Conservation (phyloP, 345 rosid genomes). For the Salix koriyanagi region DNA sequence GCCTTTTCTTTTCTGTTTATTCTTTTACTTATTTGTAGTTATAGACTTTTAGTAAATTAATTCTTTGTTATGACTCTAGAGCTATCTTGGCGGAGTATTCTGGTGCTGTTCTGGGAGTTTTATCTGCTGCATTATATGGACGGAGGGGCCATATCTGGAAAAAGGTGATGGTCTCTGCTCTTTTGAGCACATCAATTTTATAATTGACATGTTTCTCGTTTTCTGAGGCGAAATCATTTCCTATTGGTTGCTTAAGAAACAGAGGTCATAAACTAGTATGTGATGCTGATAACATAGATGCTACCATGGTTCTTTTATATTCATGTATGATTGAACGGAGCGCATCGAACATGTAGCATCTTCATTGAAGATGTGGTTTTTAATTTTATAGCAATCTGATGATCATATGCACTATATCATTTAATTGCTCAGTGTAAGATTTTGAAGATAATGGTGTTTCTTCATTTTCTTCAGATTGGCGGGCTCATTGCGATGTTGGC, state of each 20-base stretch:
- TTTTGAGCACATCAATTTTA: not conserved
- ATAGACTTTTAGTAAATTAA: not conserved
- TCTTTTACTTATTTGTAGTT: not conserved
- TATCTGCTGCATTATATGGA: slow-evolving; percentile 86
- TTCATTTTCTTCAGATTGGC: slow-evolving; percentile 56
- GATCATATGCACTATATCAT: no score
- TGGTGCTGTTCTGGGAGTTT: slow-evolving; percentile 95
- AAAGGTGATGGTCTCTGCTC: slow-evolving; percentile 53
- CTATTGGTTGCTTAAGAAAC: no score
- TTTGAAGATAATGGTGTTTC: not conserved
- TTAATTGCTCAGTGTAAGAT: no score
- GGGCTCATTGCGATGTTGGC: slow-evolving; percentile 87
- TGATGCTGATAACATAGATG: not conserved
- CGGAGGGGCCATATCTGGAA: slow-evolving; percentile 70
- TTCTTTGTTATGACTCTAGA: slow-evolving; percentile 36
- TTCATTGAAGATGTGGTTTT: no score
- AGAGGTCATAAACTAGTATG: not conserved
- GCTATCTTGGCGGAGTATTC: slow-evolving; percentile 93
- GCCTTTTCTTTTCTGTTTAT: not conserved
- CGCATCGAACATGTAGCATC: not conserved
- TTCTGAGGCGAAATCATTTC: not conserved
- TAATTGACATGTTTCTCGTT: not conserved
- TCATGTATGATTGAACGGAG: not conserved
- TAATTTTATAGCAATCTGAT: no score
- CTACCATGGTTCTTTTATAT: not conserved